Conservation (phyloP, 371 early-diverging fungal species). For the Entomophthora muscae region DNA sequence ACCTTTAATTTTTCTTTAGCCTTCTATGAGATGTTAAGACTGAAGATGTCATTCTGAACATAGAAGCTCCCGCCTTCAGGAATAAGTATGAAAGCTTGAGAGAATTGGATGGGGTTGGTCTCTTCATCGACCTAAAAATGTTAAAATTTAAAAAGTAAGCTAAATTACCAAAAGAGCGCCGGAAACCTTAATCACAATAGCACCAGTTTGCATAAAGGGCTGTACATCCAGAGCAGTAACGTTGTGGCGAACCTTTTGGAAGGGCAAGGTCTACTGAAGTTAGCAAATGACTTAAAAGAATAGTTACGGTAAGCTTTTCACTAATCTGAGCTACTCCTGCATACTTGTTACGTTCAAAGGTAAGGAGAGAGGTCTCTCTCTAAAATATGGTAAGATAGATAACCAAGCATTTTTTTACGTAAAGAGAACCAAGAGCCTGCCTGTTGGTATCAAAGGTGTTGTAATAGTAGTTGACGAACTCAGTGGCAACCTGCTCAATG, state of each 20-base stretch:
- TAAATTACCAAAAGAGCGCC: slow-evolving; percentile 59
- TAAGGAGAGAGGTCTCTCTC: slow-evolving; percentile 63
- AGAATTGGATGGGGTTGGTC: slow-evolving; percentile 51
- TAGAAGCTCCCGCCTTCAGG: slow-evolving; percentile 35
- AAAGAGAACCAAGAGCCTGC: slow-evolving; percentile 38
- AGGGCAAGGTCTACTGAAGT: slow-evolving; percentile 43
- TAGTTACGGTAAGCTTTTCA: slow-evolving; percentile 62
- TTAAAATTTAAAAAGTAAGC: neutral
- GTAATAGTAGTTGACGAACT: slow-evolving; percentile 75
- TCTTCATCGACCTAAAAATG: slow-evolving; percentile 51
- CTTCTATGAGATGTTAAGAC: slow-evolving; percentile 34
- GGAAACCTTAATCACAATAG: slow-evolving; percentile 59
- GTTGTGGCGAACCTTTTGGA: slow-evolving; percentile 48
- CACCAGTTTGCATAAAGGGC: slow-evolving; percentile 29
- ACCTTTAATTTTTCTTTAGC: too few species aligned
- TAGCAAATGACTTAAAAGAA: slow-evolving; percentile 1
- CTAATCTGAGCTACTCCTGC: slow-evolving; percentile 36
- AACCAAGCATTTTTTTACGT: slow-evolving; percentile 29
- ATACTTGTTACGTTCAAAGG: slow-evolving; percentile 60
- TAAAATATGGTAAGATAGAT: slow-evolving; percentile 19
- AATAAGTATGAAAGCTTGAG: slow-evolving; percentile 69
- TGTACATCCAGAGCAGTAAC: slow-evolving; percentile 61
- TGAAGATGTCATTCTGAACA: slow-evolving; percentile 67
- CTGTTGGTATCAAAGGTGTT: slow-evolving; percentile 56
- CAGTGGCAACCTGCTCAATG: slow-evolving; percentile 26